phyloP scores from a whole-genome alignment of 148 eudicot species.

The Arctostaphylos glauca region DNA sequence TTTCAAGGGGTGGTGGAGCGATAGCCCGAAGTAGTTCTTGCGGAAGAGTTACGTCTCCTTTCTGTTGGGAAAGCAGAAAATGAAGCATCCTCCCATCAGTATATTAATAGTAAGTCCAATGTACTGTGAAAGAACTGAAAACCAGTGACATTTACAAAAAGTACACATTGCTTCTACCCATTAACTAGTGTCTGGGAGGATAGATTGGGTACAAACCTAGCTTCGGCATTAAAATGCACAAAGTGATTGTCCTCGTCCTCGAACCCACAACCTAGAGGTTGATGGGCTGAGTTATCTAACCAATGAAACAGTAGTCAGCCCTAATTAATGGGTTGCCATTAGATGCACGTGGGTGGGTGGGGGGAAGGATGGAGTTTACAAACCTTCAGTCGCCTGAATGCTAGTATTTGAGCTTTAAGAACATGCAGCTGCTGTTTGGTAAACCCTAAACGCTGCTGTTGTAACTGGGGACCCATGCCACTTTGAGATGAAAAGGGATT shows the following conservation, averaged over 20 bases:
- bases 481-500: slow-evolving; percentile 47
- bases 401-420: slow-evolving; percentile 94
- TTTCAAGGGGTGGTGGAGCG: slow-evolving; percentile 76
- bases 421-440: slow-evolving; percentile 92
- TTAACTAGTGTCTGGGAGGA: not conserved
- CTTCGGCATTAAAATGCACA: slow-evolving; percentile 8
- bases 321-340: not conserved
- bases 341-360: not conserved
- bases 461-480: slow-evolving; percentile 39
- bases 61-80: slow-evolving; percentile 45
- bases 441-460: slow-evolving; percentile 51
- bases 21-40: slow-evolving; percentile 83
- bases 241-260: slow-evolving; percentile 6
- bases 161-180: not conserved
- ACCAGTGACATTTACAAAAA: not conserved
- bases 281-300: not conserved
- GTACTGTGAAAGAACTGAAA: not conserved
- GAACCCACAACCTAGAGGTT: slow-evolving; percentile 7
- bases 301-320: not conserved
- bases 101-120: slow-evolving; percentile 14
- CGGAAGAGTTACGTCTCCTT: slow-evolving; percentile 89
- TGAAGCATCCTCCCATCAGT: slow-evolving; percentile 18
- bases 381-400: slow-evolving; percentile 93
- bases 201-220: not conserved
- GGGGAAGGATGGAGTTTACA: slow-evolving; percentile 13